Evolutionary conservation across 306 rosid genomes (phyloP), one percentile per base, ranked within the genome.

Genomic region (Morella rubra): DNA sequence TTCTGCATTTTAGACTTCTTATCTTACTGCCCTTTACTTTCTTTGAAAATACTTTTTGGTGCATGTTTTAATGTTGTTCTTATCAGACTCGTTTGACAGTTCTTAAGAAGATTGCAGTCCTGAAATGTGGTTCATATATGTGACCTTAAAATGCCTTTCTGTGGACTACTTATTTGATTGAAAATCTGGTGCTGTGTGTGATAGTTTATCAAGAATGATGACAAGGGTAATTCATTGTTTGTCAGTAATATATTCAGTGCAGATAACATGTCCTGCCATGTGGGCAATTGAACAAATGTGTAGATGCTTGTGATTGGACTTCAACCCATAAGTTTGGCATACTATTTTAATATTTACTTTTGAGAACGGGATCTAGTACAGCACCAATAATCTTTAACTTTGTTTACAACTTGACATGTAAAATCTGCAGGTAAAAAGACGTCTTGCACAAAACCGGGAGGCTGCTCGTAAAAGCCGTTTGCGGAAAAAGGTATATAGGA

Each of bases 401-500:
- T 0, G 68, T 71, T 42, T 47, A 41, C 44, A 69, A 52, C 61
- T 77, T 79, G 78, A 47, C 9, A 47, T 44, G 62, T 71, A 27
- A 76, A 83, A 74, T 77, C 44, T 82, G 83, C 89, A 93, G 98
- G 83, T 85, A 58, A 93, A 90, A 80, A 90, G 98, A 82, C 90
- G 98, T 49, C 96, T 90, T 41, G 98, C 98, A 42, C 98, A 93
- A 83, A 93, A 93, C 80, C 88, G 98, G 59, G 97, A 91, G 90
- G 98, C 98, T 75, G 98, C 98, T 82, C 96, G 97, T 55, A 93
- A 91, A 86, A 93, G 98, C 64, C 96, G 98, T 47, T 69, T 91
- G 78, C 79, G 96, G 74, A 93, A 91, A 82, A 93, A 93, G 98
- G 98, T 93, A 11, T 13, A 82, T 70, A 81, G 71, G 73, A 61